Percentiles rank a stretch among this genome's conserved stretches.
phyloP scores from a whole-genome alignment of 2,329 filamentous ascomycete species.

The Trichoderma harzianum region DNA sequence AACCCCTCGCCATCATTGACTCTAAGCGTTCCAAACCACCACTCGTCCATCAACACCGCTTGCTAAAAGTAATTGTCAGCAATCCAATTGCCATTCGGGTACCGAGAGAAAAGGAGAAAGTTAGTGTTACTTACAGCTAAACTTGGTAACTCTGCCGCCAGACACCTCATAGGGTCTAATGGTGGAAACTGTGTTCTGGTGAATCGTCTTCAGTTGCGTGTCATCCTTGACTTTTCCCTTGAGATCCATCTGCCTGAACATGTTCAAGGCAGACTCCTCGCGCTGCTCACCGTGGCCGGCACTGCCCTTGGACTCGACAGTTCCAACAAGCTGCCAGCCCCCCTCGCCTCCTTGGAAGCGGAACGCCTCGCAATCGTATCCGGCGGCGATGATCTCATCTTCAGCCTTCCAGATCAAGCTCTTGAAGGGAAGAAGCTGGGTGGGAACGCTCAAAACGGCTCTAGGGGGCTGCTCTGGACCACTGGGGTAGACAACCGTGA shows the following conservation, averaged over 20 bases:
- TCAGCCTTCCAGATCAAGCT: conserved; percentile 90
- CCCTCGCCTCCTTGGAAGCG: conserved; percentile 74
- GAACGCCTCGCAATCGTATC: conserved; percentile 87
- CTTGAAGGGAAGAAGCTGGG: conserved; percentile 87
- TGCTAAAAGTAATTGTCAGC: conserved; percentile 45
- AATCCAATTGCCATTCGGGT: conserved; percentile 19
- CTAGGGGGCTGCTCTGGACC: conserved; percentile 85
- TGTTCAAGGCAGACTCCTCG: conserved; percentile 93
- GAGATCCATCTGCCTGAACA: conserved; percentile 98
- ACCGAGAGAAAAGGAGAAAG: not conserved
- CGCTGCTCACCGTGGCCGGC: conserved; percentile 59
- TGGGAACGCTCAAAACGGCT: conserved; percentile 86
- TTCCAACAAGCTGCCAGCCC: conserved; percentile 82
- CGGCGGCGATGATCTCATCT: conserved; percentile 89
- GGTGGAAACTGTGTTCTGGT: conserved; percentile 93
- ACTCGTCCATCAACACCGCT: conserved; percentile 80
- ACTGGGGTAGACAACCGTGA: conserved; percentile 93
- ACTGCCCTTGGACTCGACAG: conserved; percentile 70
- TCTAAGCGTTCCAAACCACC: conserved; percentile 65
- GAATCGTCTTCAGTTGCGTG: conserved; percentile 89
- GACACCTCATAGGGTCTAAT: conserved; percentile 71
- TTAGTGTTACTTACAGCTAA: conserved; percentile 69
- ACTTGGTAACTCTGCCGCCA: conserved; percentile 66
- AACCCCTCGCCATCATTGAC: not conserved
- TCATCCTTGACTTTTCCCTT: conserved; percentile 91